Percentiles rank a stretch among this genome's conserved stretches.
phyloP scores from a whole-genome alignment of 495 filamentous ascomycete species.

The Poronia punctata region DNA sequence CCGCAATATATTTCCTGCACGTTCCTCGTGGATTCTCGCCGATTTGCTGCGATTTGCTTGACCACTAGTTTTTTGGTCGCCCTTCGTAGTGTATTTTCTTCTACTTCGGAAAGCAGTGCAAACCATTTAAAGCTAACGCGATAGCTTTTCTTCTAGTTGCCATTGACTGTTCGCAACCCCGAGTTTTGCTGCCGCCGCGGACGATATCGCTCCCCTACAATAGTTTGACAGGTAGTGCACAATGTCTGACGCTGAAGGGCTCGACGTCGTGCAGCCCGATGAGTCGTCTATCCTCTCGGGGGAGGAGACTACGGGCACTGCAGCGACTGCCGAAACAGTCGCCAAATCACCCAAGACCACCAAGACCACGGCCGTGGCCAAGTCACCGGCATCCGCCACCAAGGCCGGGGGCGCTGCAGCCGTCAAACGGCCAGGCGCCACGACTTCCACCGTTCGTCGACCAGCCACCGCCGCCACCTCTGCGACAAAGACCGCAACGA shows the following conservation, averaged over 20 bases:
- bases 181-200: constrained; percentile 6
- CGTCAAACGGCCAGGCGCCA: constrained; percentile 25
- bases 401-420: constrained; percentile 20
- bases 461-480: constrained; percentile 23
- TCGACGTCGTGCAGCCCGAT: constrained; percentile 34
- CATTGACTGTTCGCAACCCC: constrained; percentile 8
- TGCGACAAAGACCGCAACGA: constrained; percentile 33
- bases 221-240: constrained; percentile 10
- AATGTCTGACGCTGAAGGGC: constrained; percentile 41
- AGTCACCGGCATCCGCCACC: constrained; percentile 21
- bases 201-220: constrained; percentile 9
- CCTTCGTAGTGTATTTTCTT: neutral
- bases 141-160: constrained; percentile 13
- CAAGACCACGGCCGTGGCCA: too few species aligned
- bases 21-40: too few species aligned
- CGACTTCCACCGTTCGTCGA: constrained; percentile 21
- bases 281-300: constrained; percentile 30
- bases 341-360: constrained; percentile 24
- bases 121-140: constrained; percentile 9
- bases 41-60: constrained; percentile 3
- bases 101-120: constrained; percentile 3
- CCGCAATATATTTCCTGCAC: constrained; percentile 6
- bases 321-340: constrained; percentile 13
- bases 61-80: neutral
- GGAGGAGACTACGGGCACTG: constrained; percentile 23